Percentiles rank a stretch among this genome's conserved stretches.
Conservation (phyloP, 1,284 basidiomycete species). For the Sporisorium sorghi region DNA sequence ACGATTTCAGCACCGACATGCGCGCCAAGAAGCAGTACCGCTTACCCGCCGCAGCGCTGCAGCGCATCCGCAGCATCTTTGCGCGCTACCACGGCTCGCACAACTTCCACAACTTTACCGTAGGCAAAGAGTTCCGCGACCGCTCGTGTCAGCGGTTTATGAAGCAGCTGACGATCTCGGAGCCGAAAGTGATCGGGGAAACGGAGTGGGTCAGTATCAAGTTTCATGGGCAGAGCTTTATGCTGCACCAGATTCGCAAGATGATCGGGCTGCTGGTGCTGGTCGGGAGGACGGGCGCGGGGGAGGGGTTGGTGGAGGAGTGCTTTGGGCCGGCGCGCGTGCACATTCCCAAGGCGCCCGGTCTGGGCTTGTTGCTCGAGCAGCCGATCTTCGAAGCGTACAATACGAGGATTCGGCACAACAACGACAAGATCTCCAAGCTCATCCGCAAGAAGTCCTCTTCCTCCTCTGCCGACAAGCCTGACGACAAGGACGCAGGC, state of each 20-base stretch:
- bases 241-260: conserved; percentile 96
- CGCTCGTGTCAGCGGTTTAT: conserved; percentile 79
- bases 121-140: conserved; percentile 86
- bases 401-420: conserved; percentile 74
- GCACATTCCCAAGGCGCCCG: conserved; percentile 94
- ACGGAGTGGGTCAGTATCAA: conserved; percentile 95
- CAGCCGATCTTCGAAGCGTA: conserved; percentile 88
- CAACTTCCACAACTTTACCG: conserved; percentile 98
- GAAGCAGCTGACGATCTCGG: conserved; percentile 60
- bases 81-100: conserved; percentile 55
- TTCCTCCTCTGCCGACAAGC: conserved; percentile 15
- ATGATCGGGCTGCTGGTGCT: conserved; percentile 93
- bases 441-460: conserved; percentile 69
- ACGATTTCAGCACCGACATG: conserved; percentile 57
- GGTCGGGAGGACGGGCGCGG: conserved; percentile 57
- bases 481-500: conserved; percentile 2
- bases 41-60: conserved; percentile 38
- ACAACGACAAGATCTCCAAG: conserved; percentile 51
- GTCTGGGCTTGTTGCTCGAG: conserved; percentile 92
- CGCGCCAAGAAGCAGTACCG: conserved; percentile 62
- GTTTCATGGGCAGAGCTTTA: conserved; percentile 97
- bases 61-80: conserved; percentile 56
- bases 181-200: conserved; percentile 78
- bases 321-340: conserved; percentile 78
- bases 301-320: conserved; percentile 67